Conservation (phyloP, 169 alveolate genomes). For the Plasmodium knowlesi region DNA sequence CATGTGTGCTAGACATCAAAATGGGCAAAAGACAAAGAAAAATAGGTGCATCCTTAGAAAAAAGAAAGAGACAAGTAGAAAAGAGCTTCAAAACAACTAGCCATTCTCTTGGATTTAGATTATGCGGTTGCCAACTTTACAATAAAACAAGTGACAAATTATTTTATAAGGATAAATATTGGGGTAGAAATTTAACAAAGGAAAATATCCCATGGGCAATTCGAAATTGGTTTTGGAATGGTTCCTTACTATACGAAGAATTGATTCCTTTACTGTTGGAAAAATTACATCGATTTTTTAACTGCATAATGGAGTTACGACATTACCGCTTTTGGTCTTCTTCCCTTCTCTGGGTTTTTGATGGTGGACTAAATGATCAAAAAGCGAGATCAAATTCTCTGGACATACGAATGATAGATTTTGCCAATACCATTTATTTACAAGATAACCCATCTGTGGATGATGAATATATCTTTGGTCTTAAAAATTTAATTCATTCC, state of each 20-base stretch:
- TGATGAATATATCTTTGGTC: slow-evolving; percentile 81
- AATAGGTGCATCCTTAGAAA: slow-evolving; percentile 78
- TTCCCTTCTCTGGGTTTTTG: slow-evolving; percentile 81
- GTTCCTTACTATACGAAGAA: slow-evolving; percentile 73
- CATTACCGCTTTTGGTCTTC: slow-evolving; percentile 85
- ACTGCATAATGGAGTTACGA: slow-evolving; percentile 75
- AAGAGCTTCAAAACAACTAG: slow-evolving; percentile 81
- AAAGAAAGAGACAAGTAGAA: slow-evolving; percentile 79
- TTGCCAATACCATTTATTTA: slow-evolving; percentile 81
- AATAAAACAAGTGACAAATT: slow-evolving; percentile 77
- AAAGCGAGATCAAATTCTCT: slow-evolving; percentile 75
- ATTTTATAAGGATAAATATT: slow-evolving; percentile 80
- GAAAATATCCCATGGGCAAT: slow-evolving; percentile 81
- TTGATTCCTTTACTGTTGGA: slow-evolving; percentile 75
- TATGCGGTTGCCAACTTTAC: slow-evolving; percentile 82
- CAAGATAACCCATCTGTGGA: slow-evolving; percentile 82
- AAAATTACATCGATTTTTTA: slow-evolving; percentile 75
- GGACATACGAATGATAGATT: slow-evolving; percentile 83
- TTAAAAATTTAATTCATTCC: slow-evolving; percentile 72
- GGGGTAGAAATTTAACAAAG: slow-evolving; percentile 81
- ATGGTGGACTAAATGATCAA: slow-evolving; percentile 78
- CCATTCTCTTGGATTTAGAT: slow-evolving; percentile 81
- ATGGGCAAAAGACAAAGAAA: slow-evolving; percentile 83
- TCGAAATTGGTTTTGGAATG: slow-evolving; percentile 83
- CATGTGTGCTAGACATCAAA: slow-evolving; percentile 82